Base-by-base conservation (phyloP, 306 rosid species). In the Crotalaria pallida region DNA sequence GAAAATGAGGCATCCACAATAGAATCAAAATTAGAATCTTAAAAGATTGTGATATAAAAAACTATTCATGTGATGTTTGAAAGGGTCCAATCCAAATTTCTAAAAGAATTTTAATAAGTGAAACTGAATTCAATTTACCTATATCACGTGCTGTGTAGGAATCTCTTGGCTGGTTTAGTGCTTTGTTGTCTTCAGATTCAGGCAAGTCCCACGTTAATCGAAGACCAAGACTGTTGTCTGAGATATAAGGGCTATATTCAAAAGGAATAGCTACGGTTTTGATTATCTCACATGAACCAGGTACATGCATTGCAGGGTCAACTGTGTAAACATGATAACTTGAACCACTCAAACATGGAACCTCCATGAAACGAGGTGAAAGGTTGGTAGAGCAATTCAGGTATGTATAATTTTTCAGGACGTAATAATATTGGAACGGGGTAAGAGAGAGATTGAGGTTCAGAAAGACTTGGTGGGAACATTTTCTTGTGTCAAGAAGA, bases 221-320 rank as follows among this genome's bases (percentile, higher is more conserved):
- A 16, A 90, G 92, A 69, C 98, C 98, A 51, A 93, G 87, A 16
- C 81, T 80, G 5, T 77, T 83, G 23, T 82, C 97, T 38, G 87
- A 75, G 44, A 93, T 69, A 67, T 81, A 93, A 23, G 96, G 96
- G 26, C 89, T 90, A 47, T 85, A 93, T 44, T 17, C 71, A 36
- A 88, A 87, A 36, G 98, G 98, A 72, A 93, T 87, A 1, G 81
- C 76, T 15, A 87, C 77, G 7, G 89, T 88, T 75, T 78, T 93
- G 75, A 90, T 53, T 15, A 10, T 22, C 36, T 69, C 7, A 71
- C 96, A 93, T n/a, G 82, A 84, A 48, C 5, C 47, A 0, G 96
- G 96, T 24, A 84, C 33, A 22, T 26, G 59, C 38, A 77, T 5
- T 45, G 75, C 48, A 76, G 96, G 79, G 44, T 80, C 80, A 26